Evolutionary conservation across 164 flowering plant genomes (phyloP), one percentile per base, ranked within the genome.

Genomic region (Vitis rupestris): DNA sequence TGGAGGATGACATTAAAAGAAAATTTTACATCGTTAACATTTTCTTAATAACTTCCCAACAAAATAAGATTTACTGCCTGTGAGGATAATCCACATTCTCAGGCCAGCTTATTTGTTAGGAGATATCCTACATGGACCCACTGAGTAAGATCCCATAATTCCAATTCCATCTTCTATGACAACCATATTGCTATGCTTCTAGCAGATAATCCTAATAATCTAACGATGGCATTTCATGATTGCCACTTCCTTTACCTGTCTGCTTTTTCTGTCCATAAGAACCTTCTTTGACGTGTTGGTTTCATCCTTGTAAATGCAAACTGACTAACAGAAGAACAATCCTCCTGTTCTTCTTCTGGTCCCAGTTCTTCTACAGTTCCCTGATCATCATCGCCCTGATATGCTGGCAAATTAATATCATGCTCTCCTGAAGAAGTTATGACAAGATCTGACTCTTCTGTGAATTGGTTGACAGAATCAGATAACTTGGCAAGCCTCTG

Each of bases 251-350:
- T 8, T 79, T 85, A 92, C 98, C 93, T 89, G 62, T 95, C 98
- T 50, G 88, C 82, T 66, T 72, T 74, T 60, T 90, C 94, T 56
- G 90, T 82, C 97, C 99, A 95, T 30, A 67, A 73, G 78, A 84
- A 89, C 73, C 80, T 90, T 71, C 65, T 78, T 63, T 63, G 77
- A 9, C 86, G 95, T 54, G 83, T 65, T 44, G 79, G 73, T 71
- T 73, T 85, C 59, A 71, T 54, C 74, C 74, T 81, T 68, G 86
- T 52, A 64, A 74, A 70, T 19, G 82, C 74, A 77, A 71, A 69
- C 60, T 77, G 79, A 44, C 69, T 73, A 53, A 77, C 68, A 60
- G 80, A 74, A 76, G 61, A 64, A 30, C 57, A 67, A 61, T 66
- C 70, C 12, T 66, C 79, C 55, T 76, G 87, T n/a, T 80, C 85